Base-by-base conservation (phyloP, 768 basidiomycete species). In the Calocera cornea region DNA sequence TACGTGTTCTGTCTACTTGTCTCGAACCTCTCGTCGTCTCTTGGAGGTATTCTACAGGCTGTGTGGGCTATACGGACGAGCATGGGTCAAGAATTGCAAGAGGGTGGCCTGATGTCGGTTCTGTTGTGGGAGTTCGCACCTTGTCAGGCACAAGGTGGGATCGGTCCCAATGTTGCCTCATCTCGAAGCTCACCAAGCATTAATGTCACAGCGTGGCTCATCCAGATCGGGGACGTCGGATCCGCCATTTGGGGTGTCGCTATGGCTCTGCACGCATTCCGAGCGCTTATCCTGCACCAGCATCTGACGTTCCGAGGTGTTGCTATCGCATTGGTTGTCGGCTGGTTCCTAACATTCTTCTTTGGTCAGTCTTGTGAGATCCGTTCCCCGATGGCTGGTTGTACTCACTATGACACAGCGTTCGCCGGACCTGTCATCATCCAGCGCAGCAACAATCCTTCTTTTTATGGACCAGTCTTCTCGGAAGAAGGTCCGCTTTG, bases 251-350 rank as follows among this genome's bases (percentile, higher is more conserved):
- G 89, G 74, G 86, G 83, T 1, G 79, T 82, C 11, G 79, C 81
- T 3, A 86, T 88, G 70, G 85, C 85, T 0, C 71, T 88, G 11
- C 88, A 90, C 74, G 84, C 85, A 0, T 87, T 89, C 78, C 82
- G 79, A 70, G 84, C 87, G 17, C 78, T 90, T 41, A 84, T 86
- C 16, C 76, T 90, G 66, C 80, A 79, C 49, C 78, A 78, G 68
- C 81, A 81, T 38, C 83, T 84, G 68, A 81, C 84, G 8, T 72
- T 75, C 16, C 78, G 83, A 74, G 76, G 83, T 34, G 84, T 81
- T 68, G 73, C 76, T 1, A 73, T 74, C 1, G 74, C 77, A 11
- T 80, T 84, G 24, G 64, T 71, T 16, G 44, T 82, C 47, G 88
- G 88, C 60, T 89, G 88, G 88, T 69, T 75, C 8, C 69, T 78